phyloP scores from a whole-genome alignment of 2,329 filamentous ascomycete genomes.

The Verticillium klebahnii region DNA sequence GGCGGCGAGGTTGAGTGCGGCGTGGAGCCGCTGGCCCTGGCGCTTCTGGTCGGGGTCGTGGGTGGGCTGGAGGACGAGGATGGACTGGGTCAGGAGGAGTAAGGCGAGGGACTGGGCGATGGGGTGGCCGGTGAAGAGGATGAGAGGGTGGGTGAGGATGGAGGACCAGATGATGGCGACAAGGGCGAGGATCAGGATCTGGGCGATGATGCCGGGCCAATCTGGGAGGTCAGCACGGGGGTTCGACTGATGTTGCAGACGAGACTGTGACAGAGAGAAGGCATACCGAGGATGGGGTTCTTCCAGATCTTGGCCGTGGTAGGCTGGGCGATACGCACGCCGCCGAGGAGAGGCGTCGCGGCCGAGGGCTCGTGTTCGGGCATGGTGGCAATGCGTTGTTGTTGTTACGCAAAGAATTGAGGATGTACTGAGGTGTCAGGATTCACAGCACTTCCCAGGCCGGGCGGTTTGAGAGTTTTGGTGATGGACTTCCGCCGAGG shows the following conservation, averaged over 20 bases:
- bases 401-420: background rate
- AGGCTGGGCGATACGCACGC: slow-evolving; percentile 41
- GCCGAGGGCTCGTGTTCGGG: background rate
- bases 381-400: background rate
- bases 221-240: slow-evolving; percentile 44
- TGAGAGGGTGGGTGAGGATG: slow-evolving; percentile 65
- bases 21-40: slow-evolving; percentile 58
- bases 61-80: slow-evolving; percentile 85
- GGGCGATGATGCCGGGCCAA: slow-evolving; percentile 69
- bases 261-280: slow-evolving; percentile 3
- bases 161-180: slow-evolving; percentile 71
- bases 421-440: background rate
- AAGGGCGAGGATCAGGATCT: slow-evolving; percentile 73
- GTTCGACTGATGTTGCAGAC: no score
- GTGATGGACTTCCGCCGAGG: no score
- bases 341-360: slow-evolving; percentile 36
- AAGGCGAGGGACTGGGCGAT: slow-evolving; percentile 65
- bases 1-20: slow-evolving; percentile 62
- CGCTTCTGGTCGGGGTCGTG: slow-evolving; percentile 70
- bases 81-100: slow-evolving; percentile 71
- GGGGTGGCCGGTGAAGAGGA: slow-evolving; percentile 86
- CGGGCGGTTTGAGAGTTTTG: no score
- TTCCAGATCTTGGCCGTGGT: slow-evolving; percentile 19
- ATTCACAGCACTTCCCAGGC: no score
- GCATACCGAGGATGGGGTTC: slow-evolving; percentile 72